phyloP scores from a whole-genome alignment of 140 eudicot species.

The Bidens hawaiensis region DNA sequence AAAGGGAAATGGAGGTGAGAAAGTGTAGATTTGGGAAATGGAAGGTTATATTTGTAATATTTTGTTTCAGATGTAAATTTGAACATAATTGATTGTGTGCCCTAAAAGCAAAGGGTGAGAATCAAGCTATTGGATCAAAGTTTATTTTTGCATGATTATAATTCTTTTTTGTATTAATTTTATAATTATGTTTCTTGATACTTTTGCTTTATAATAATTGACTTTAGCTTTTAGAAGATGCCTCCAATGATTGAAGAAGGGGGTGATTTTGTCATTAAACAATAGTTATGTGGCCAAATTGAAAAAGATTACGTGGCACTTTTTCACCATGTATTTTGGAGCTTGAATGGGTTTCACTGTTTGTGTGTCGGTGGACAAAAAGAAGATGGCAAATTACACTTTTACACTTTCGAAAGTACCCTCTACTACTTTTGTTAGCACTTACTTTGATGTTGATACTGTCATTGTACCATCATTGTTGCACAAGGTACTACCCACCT shows the following conservation, averaged over 20 bases:
- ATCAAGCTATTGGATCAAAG: conserved; percentile 25
- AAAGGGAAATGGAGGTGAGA: conserved; percentile 22
- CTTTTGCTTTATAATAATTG: conserved; percentile 27
- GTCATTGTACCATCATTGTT: conserved; percentile 13
- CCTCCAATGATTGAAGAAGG: conserved; percentile 37
- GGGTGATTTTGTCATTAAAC: conserved; percentile 4
- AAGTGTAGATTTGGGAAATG: conserved; percentile 36
- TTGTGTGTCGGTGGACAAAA: conserved; percentile 43
- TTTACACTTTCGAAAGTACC: conserved; percentile 20
- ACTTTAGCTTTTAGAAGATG: conserved; percentile 26
- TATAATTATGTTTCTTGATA: not conserved
- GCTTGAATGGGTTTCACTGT: conserved; percentile 10
- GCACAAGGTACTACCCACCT: conserved; percentile 13
- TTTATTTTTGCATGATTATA: conserved; percentile 7
- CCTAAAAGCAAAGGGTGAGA: conserved; percentile 34
- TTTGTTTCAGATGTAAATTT: conserved; percentile 34
- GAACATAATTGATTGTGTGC: conserved; percentile 32
- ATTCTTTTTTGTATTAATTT: too few species aligned
- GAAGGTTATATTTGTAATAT: conserved; percentile 23
- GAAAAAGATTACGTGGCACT: conserved; percentile 10
- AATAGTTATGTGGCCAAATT: conserved; percentile 17
- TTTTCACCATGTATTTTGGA: conserved; percentile 1
- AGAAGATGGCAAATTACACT: conserved; percentile 11
- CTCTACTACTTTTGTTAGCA: conserved; percentile 16
- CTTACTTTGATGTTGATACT: conserved; percentile 33